Evolutionary conservation across 2,329 filamentous ascomycete genomes (phyloP), one percentile per base, ranked within the genome.

Genomic region (Colletotrichum cordylinicola): DNA sequence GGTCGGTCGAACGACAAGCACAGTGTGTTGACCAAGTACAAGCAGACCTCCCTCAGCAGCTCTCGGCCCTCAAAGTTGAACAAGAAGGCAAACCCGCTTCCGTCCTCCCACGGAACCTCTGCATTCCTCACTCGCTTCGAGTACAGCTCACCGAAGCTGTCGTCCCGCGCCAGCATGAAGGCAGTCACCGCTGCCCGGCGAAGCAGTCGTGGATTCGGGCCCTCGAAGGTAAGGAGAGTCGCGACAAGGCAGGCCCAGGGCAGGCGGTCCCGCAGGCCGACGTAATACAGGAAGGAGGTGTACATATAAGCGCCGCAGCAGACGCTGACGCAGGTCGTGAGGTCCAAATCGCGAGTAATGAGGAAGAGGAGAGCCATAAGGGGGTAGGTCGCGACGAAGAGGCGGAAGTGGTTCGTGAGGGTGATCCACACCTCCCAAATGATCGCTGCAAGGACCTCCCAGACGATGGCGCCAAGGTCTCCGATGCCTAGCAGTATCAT

Each of bases 151-250:
- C 37, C 18, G 27, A 48, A 66, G 74, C 71, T 67, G 43, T 69
- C 60, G 70, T 76, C 74, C 43, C 74, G 39, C 29, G 74, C 74
- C 43, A 76, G 24, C 74, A 76, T 66, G 70, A 74, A 76, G 15
- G 58, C 74, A 15, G 70, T 67, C 7, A 76, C 70, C 12, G 74
- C 74, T n/a, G 43, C 70, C 35, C 70, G 64, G 24, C 74, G 74
- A 64, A 76, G 55, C 27, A 76, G 29, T 16, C 66, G 70, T 56
- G 70, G 65, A 18, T 74, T 21, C 16, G 74, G 70, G 7, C 70
- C 74, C 18, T 76, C 74, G 21, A 76, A 74, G 33, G 70, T 73
- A 33, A 76, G 24, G 8, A 76, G 64, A 6, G 43, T 52, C 21
- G 70, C 74, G 21, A 72, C 74, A 43, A 76, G 64, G 43, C 43